phyloP scores from a whole-genome alignment of 768 basidiomycete genomes.

The Psilocybe subaeruginosa region DNA sequence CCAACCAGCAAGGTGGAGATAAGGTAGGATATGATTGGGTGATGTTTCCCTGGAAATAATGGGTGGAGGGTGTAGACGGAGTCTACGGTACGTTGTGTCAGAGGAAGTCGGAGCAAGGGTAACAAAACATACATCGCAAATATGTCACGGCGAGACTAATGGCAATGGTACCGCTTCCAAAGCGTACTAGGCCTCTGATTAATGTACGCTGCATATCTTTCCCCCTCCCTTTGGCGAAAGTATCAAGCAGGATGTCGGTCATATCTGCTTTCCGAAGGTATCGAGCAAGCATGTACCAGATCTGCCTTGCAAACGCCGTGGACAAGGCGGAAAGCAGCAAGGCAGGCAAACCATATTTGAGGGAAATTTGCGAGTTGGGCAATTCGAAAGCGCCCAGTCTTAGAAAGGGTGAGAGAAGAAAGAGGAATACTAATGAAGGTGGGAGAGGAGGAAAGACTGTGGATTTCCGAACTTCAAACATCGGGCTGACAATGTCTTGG shows the following conservation, averaged over 20 bases:
- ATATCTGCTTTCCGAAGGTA: constrained; percentile 68
- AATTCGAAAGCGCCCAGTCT: constrained; percentile 72
- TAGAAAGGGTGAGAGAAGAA: constrained; percentile 70
- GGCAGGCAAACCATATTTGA: constrained; percentile 51
- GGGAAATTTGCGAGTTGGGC: constrained; percentile 48
- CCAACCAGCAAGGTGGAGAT: constrained; percentile 44
- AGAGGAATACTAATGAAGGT: constrained; percentile 62
- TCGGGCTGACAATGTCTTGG: constrained; percentile 47
- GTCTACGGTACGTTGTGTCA: constrained; percentile 37
- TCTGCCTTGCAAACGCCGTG: constrained; percentile 63
- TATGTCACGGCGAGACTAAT: constrained; percentile 63
- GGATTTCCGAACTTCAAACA: constrained; percentile 44
- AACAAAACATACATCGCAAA: constrained; percentile 57
- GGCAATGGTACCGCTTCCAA: constrained; percentile 46
- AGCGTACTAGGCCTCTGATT: constrained; percentile 47
- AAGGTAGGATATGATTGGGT: constrained; percentile 36
- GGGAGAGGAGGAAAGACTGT: constrained; percentile 53
- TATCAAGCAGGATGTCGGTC: constrained; percentile 66
- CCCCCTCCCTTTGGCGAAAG: constrained; percentile 59
- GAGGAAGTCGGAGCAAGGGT: background rate
- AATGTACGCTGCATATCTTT: constrained; percentile 47
- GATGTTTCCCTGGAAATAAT: constrained; percentile 39
- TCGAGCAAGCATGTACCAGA: constrained; percentile 79
- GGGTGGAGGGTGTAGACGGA: constrained; percentile 55
- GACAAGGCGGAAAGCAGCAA: constrained; percentile 58